These are phyloP conservation scores for Oryza rufipogon DNA, from an alignment of 176 grass and related monocot species.

Conservation along the genomic window DNA sequence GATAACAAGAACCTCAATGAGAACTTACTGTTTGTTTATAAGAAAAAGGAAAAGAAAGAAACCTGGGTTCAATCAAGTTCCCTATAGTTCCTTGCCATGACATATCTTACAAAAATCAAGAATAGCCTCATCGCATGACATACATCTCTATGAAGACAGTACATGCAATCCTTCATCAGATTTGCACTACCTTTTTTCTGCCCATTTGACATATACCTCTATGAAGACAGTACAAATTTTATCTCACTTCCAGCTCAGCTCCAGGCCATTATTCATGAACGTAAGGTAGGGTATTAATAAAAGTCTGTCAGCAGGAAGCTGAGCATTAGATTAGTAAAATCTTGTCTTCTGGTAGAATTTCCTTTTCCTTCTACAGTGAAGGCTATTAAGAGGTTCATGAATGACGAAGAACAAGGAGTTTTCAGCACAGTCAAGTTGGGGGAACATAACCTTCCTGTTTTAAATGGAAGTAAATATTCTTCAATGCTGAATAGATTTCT, in stretches of 20 bases:
- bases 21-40: slow-evolving; percentile 17
- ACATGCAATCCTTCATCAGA: background rate
- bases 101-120: background rate
- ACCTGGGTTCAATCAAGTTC: background rate
- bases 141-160: no score
- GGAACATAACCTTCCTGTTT: slow-evolving; percentile 51
- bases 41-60: slow-evolving; percentile 19
- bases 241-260: slow-evolving; percentile 8
- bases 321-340: slow-evolving; percentile 22
- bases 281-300: slow-evolving; percentile 1
- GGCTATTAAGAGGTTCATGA: slow-evolving; percentile 22
- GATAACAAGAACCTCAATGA: background rate
- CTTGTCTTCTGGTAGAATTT: slow-evolving; percentile 4
- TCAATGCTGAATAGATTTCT: slow-evolving; percentile 57
- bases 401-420: background rate
- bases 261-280: slow-evolving; percentile 1
- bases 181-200: background rate
- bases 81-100: background rate
- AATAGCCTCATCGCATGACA: slow-evolving; percentile 4
- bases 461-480: slow-evolving; percentile 63
- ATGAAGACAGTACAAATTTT: background rate
- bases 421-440: slow-evolving; percentile 19
- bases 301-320: slow-evolving; percentile 24
- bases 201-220: background rate
- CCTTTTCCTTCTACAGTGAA: slow-evolving; percentile 25